phyloP scores from a whole-genome alignment of 768 basidiomycete genomes.

The Cantharellus cinnabarinus region DNA sequence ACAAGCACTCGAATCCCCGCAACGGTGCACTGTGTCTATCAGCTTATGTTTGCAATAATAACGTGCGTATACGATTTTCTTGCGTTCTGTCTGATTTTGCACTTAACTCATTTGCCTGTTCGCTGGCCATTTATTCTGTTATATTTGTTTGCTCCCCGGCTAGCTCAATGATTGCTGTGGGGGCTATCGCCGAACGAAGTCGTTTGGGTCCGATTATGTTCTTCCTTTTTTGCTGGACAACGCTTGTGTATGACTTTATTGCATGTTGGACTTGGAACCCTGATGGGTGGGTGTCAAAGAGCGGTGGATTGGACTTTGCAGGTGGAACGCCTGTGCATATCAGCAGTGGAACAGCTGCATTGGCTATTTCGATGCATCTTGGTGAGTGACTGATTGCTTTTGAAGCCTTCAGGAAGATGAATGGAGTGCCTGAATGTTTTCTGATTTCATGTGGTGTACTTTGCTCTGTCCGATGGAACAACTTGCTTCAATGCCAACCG shows the following conservation, averaged over 20 bases:
- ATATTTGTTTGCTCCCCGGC: constrained; percentile 19
- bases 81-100: constrained; percentile 11
- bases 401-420: no score
- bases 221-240: constrained; percentile 81
- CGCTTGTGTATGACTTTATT: constrained; percentile 76
- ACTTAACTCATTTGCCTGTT: not conserved
- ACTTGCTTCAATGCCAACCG: no score
- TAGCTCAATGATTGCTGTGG: constrained; percentile 73
- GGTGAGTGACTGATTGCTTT: constrained; percentile 28
- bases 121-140: not conserved
- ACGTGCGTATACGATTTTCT: constrained; percentile 36
- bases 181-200: constrained; percentile 79
- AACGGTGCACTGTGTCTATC: constrained; percentile 65
- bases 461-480: no score
- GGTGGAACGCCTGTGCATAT: constrained; percentile 97
- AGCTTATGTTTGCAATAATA: constrained; percentile 78
- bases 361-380: constrained; percentile 64
- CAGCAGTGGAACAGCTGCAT: constrained; percentile 74
- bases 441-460: no score
- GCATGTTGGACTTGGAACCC: constrained; percentile 94
- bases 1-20: constrained; percentile 53
- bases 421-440: no score
- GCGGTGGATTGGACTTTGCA: constrained; percentile 81
- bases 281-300: constrained; percentile 50
- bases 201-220: constrained; percentile 70